phyloP scores from a whole-genome alignment of 768 basidiomycete species.

The Agrocybe praecox region DNA sequence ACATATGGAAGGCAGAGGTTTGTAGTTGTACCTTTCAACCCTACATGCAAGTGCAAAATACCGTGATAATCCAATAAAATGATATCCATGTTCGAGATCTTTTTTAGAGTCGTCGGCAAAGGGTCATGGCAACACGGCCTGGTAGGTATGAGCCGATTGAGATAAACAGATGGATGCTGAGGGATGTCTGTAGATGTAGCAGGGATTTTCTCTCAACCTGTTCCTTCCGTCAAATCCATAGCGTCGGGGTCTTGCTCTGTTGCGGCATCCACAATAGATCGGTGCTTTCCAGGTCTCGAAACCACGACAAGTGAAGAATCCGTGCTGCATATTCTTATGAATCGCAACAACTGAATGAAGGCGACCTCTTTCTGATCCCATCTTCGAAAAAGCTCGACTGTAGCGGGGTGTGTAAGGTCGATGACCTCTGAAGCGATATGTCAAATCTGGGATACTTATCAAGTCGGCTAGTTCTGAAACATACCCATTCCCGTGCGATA shows the following conservation, averaged over 20 bases:
- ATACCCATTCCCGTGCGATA: conserved; percentile 84
- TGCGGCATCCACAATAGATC: conserved; percentile 25
- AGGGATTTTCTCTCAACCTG: background rate
- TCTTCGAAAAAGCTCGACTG: conserved; percentile 67
- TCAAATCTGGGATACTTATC: conserved; percentile 1
- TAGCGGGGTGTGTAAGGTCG: conserved; percentile 75
- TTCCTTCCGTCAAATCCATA: conserved; percentile 14
- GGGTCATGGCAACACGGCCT: background rate
- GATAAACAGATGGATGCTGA: too few species aligned
- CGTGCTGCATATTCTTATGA: conserved; percentile 71
- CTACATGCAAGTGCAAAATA: too few species aligned
- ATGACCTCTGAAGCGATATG: conserved; percentile 57
- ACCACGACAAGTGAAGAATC: conserved; percentile 49
- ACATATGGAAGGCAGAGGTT: too few species aligned
- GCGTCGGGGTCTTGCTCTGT: conserved; percentile 12
- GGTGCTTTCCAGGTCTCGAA: conserved; percentile 64
- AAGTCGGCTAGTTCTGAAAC: conserved; percentile 21
- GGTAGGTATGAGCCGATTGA: background rate
- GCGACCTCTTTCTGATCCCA: conserved; percentile 82
- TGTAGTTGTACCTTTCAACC: too few species aligned
- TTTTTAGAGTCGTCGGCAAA: background rate
- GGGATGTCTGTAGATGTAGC: background rate
- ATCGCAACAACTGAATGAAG: conserved; percentile 71
- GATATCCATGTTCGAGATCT: background rate
- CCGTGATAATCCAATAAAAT: too few species aligned